Evolutionary conservation across 192 early-diverging fungal species (phyloP), one percentile per base, ranked within the genome.

Genomic region (Coemansia sp.): DNA sequence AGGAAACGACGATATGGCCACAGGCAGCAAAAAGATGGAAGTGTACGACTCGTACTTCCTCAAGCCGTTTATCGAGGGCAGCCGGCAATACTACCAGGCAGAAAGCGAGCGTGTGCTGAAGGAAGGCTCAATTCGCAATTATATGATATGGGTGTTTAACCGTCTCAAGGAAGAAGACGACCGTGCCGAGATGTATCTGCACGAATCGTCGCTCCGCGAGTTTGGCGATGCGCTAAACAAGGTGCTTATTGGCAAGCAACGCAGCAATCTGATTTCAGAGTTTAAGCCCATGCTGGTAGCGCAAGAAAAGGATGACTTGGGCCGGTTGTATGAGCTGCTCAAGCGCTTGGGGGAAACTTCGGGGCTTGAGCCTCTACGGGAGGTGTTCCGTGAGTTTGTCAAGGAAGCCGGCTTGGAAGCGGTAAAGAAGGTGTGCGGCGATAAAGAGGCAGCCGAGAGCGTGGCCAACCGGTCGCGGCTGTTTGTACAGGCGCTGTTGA

Each of bases 21-120:
- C 87, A 0, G 82, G 82, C 10, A 89, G 87, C 65, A 83, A 87
- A 2, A 93, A 86, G 19, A 81, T 94, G 66, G 92, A 88, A 43
- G 87, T 96, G 3, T 98, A 98, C 61, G 85, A 88, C 55, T 75
- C 83, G 43, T 89, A 88, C 75, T 98, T 96, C 61, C 87, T 97
- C 68, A 78, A 66, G 41, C 88, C 89, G 7, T 97, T 98, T 64
- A 82, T 85, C 49, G 76, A 78, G 49, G 85, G 87, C 39, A 94
- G 89, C 0, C 83, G 87, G 63, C 77, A 84, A 18, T 97, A 93
- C 81, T 98, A 98, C 69, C 86, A 85, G 63, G 83, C 84, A 44
- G 94, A 95, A 68, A 87, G 86, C 45, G 91, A 95, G 72, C 87
- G 86, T 19, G 94, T 96, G 68, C 82, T 97, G 40, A 83, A 86